phyloP scores from a whole-genome alignment of 2,329 filamentous ascomycete species.

The Leptosphaerulina australis region DNA sequence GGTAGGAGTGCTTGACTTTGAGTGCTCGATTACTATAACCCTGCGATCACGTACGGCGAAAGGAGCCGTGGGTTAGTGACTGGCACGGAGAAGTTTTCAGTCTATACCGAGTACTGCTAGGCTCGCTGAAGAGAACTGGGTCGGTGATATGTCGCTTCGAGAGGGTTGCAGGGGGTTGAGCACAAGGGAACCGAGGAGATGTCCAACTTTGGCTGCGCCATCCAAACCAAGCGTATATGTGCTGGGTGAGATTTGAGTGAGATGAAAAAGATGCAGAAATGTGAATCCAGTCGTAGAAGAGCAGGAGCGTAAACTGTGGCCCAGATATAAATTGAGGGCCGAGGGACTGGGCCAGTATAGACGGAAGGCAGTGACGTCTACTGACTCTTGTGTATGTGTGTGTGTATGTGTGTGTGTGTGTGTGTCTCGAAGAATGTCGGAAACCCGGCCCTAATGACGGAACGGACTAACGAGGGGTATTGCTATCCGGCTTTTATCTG shows the following conservation, averaged over 20 bases:
- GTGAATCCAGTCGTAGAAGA: neutral
- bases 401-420: no score
- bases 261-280: neutral
- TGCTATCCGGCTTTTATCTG: slow-evolving; percentile 2
- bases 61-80: neutral
- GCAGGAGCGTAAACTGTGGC: neutral
- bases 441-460: slow-evolving; percentile 16
- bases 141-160: slow-evolving; percentile 39
- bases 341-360: slow-evolving; percentile 13
- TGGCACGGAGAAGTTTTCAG: neutral
- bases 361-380: slow-evolving; percentile 14
- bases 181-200: slow-evolving; percentile 2
- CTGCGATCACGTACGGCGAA: slow-evolving; percentile 7
- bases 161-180: slow-evolving; percentile 20
- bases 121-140: slow-evolving; percentile 46
- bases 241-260: neutral
- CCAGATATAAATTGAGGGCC: neutral
- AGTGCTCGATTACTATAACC: slow-evolving; percentile 18
- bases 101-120: slow-evolving; percentile 23
- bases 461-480: slow-evolving; percentile 7
- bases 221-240: slow-evolving; percentile 30
- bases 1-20: neutral
- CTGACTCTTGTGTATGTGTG: no score
- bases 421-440: slow-evolving; percentile 19
- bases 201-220: slow-evolving; percentile 40